These are phyloP conservation scores for Schwanniomyces vanrijiae DNA, from an alignment of 805 yeast genomes.

Conservation along the genomic window DNA sequence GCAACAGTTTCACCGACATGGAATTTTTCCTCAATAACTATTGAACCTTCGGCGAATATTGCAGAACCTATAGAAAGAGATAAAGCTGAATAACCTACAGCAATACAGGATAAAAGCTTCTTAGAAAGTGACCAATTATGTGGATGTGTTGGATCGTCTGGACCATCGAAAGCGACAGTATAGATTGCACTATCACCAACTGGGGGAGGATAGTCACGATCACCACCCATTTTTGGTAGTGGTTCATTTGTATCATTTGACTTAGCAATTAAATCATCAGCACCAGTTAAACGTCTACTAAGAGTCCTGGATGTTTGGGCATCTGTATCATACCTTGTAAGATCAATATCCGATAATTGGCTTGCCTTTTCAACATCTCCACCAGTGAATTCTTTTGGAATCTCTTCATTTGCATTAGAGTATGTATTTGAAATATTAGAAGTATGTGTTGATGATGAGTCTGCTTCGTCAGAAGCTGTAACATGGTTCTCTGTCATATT, in stretches of 20 bases:
- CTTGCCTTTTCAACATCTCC: constrained; percentile 2
- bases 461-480: no score
- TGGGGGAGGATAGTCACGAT: constrained; percentile 64
- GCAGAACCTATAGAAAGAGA: constrained; percentile 77
- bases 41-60: constrained; percentile 66
- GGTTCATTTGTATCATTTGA: constrained; percentile 27
- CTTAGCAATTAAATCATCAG: constrained; percentile 24
- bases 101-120: constrained; percentile 22
- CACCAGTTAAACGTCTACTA: constrained; percentile 25
- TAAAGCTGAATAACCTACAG: constrained; percentile 34
- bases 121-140: constrained; percentile 62
- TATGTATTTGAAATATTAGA: no score
- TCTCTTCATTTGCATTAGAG: background rate
- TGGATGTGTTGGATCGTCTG: constrained; percentile 77
- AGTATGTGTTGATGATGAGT: no score
- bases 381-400: constrained; percentile 2
- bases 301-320: constrained; percentile 18
- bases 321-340: constrained; percentile 22
- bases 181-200: constrained; percentile 57
- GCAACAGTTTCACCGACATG: constrained; percentile 68
- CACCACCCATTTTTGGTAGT: constrained; percentile 61
- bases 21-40: constrained; percentile 47
- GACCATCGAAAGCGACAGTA: constrained; percentile 74
- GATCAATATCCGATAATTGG: constrained; percentile 14
- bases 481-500: no score